These are phyloP conservation scores for Aureobasidium sp. DNA, from an alignment of 2,329 filamentous ascomycete genomes.

Conservation along the genomic window DNA sequence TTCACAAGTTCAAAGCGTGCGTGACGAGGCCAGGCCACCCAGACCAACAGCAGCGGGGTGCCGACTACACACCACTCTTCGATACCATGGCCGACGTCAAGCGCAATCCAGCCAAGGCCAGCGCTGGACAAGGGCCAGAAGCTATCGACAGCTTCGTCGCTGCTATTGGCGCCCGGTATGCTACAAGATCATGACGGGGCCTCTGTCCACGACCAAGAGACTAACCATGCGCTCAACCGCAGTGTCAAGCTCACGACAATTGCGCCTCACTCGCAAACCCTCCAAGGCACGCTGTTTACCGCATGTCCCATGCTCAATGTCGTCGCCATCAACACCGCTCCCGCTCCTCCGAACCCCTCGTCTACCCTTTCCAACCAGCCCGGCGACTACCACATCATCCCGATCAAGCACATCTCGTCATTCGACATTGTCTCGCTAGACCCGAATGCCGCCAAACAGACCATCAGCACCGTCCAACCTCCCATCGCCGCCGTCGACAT, in stretches of 20 bases:
- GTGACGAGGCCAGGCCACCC: background rate
- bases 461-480: constrained; percentile 22
- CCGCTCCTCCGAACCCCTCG: constrained; percentile 36
- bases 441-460: constrained; percentile 29
- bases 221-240: constrained; percentile 12
- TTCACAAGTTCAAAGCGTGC: background rate
- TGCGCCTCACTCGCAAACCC: constrained; percentile 40
- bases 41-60: constrained; percentile 3
- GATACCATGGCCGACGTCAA: constrained; percentile 49
- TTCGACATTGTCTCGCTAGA: constrained; percentile 47
- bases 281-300: constrained; percentile 56
- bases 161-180: constrained; percentile 55
- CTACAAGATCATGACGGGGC: background rate
- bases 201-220: background rate
- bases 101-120: constrained; percentile 46
- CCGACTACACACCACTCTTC: background rate
- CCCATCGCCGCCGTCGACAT: constrained; percentile 46
- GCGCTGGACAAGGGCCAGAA: constrained; percentile 31
- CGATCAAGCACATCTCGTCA: constrained; percentile 49
- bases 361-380: constrained; percentile 33
- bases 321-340: constrained; percentile 51
- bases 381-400: constrained; percentile 53
- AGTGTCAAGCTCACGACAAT: constrained; percentile 53
- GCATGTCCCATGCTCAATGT: constrained; percentile 53
- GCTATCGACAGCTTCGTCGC: constrained; percentile 48